Base-by-base conservation (phyloP, 108 stramenopile genomes). In the Cyclotella baltica region DNA sequence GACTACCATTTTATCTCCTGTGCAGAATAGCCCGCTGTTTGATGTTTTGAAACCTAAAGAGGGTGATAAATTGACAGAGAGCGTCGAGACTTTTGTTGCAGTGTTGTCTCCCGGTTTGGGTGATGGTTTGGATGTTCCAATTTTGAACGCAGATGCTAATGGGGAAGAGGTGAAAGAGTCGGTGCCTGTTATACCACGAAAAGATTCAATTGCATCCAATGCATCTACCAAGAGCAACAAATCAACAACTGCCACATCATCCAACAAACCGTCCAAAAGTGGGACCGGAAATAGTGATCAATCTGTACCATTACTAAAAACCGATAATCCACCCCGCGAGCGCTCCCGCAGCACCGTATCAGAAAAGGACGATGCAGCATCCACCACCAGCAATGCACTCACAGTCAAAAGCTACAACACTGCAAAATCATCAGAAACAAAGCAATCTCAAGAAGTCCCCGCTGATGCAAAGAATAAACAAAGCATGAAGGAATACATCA, bases 401-500 rank as follows among this genome's bases (percentile, higher is more conserved):
- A 52, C 80, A 25, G 62, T 48, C 28, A 67, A 51, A 46, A 69
- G 30, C 62, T 69, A 61, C 40, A 69, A 64, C 16, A 50, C 51
- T 37, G 34, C 15, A 5, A 77, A 77, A 51, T 69, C 67, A 35
- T 61, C 59, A 33, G 59, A 61, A 18, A 30, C 29, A 13, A 61
- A 62, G 46, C 35, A 40, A 11, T 20, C 62, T 19, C 58, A 62
- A 61, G 48, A 69, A 37, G 25, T 38, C 11, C 33, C 46, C 30
- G 66, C 52, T 30, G 67, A 67, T 46, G 29, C 18, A 52, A 72
- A 65, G 37, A 68, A 62, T 18, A 69, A 73, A 62, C 67, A 77
- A 47, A 67, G 73, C 23, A 74, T 81, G 80, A 74, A 67, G 18
- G 66, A 74, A 37, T 81, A 81, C 62, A 72, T 81, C 47, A 81